These are phyloP conservation scores for Magnolia kwangsiensis DNA, from an alignment of 164 flowering plant genomes.

Conservation along the genomic window DNA sequence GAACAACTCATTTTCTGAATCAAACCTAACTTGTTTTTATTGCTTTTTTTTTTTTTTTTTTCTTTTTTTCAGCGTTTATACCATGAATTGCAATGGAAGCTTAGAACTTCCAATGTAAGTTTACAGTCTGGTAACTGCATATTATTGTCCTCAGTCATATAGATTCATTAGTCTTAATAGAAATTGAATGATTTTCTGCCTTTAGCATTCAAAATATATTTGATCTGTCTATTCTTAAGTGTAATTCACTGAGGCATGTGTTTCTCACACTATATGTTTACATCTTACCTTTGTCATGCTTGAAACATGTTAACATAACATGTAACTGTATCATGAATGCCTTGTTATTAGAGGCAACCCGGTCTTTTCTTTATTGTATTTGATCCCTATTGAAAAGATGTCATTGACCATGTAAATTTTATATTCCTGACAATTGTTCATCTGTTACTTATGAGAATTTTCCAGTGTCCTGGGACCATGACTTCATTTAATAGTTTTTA, in stretches of 20 bases:
- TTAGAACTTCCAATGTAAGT: constrained; percentile 72
- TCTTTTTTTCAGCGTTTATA: constrained; percentile 67
- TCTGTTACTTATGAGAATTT: too few relatives aligned
- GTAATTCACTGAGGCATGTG: not conserved
- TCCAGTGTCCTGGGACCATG: too few relatives aligned
- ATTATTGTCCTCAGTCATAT: not conserved
- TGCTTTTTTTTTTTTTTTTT: constrained; percentile 11
- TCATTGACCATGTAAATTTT: too few relatives aligned
- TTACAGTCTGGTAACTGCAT: not conserved
- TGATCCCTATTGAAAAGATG: too few relatives aligned
- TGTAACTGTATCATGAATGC: too few relatives aligned
- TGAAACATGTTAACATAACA: too few relatives aligned
- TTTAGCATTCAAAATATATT: not conserved
- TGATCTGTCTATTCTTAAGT: not conserved
- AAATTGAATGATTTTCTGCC: constrained; percentile 6
- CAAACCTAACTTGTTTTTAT: constrained; percentile 11
- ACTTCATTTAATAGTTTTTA: too few relatives aligned
- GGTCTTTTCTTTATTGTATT: too few relatives aligned
- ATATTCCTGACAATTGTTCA: too few relatives aligned
- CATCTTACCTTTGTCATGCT: too few relatives aligned
- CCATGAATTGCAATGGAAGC: constrained; percentile 75
- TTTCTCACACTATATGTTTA: not conserved
- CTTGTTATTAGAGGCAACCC: too few relatives aligned
- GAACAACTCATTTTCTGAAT: not conserved
- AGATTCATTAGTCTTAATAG: not conserved